Base-by-base conservation (phyloP, 805 yeast genomes). In the Candida berthetii region DNA sequence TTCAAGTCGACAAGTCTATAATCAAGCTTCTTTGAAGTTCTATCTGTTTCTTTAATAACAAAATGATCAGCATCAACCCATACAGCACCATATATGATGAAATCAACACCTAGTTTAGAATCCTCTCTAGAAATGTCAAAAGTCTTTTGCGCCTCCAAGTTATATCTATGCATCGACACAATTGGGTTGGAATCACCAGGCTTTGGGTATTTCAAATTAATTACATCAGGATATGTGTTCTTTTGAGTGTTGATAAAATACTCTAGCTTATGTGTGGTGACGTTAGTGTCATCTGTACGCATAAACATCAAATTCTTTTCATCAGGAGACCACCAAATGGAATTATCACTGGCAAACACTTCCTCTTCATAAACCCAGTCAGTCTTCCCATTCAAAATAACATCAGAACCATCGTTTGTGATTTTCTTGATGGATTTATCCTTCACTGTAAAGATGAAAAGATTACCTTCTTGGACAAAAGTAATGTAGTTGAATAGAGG, bases 281-380 rank as follows among this genome's bases (percentile, higher is more conserved):
- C 93, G 0, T 65, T 52, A 0, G 83, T 68, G 47, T 84, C 90
- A 50, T 85, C 71, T 18, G 76, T 68, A 47, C 64, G 71, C 45
- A 82, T 69, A 50, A 66, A 85, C 0, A 81, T 64, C 37, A 84
- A 46, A 41, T 64, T 65, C 2, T 75, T 57, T 48, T 81, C 85
- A 47, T 78, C 77, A 1, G 83, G 81, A 14, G 81, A 65, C 89
- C 91, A 85, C 85, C 88, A 84, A 11, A 84, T 62, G 0, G 84
- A 78, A 29, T 57, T 61, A 46, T 82, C 90, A 14, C 63, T 51
- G 0, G 71, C 71, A 11, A 80, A 60, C 1, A 85, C 85, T 52
- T 85, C 95, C 54, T 85, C 95, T 57, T 85, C 95, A 57, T 85
- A 85, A 2, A 85, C 81, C 93, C 95, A 85, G 53, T 85, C 93